phyloP scores from a whole-genome alignment of 2,329 filamentous ascomycete genomes.

The Grosmannia clavigera region DNA sequence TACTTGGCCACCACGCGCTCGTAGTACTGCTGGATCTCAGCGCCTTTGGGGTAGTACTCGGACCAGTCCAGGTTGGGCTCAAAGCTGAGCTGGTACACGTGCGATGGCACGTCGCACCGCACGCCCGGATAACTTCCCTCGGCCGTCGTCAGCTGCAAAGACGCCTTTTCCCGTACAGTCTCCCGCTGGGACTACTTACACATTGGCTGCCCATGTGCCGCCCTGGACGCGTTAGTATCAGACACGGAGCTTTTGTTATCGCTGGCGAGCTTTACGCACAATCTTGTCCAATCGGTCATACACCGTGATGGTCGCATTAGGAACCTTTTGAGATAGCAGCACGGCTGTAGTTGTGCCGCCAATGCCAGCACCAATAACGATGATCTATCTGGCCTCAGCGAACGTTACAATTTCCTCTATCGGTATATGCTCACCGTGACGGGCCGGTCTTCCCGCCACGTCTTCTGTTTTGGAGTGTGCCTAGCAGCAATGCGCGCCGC shows the following conservation, averaged over 20 bases:
- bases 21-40: slow-evolving; percentile 12
- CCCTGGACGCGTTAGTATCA: not conserved
- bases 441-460: not conserved
- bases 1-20: slow-evolving; percentile 7
- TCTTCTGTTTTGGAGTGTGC: not conserved
- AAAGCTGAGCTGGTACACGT: slow-evolving; percentile 11
- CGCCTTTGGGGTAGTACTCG: slow-evolving; percentile 12
- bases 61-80: slow-evolving; percentile 11
- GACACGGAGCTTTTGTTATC: no score
- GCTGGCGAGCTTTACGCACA: not conserved
- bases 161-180: no score
- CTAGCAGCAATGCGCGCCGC: no score
- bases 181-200: not conserved
- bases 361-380: slow-evolving; percentile 34
- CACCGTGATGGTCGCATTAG: slow-evolving; percentile 3
- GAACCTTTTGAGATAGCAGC: slow-evolving; percentile 8
- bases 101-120: slow-evolving; percentile 10
- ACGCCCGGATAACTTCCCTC: slow-evolving; percentile 9
- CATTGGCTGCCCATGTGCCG: slow-evolving; percentile 6
- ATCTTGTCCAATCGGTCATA: slow-evolving; percentile 2
- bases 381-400: not conserved
- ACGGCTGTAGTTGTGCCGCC: slow-evolving; percentile 24
- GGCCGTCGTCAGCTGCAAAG: no score
- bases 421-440: not conserved
- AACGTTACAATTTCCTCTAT: not conserved